Evolutionary conservation across 805 yeast genomes (phyloP), one percentile per base, ranked within the genome.

Genomic region (Pichia californica): DNA sequence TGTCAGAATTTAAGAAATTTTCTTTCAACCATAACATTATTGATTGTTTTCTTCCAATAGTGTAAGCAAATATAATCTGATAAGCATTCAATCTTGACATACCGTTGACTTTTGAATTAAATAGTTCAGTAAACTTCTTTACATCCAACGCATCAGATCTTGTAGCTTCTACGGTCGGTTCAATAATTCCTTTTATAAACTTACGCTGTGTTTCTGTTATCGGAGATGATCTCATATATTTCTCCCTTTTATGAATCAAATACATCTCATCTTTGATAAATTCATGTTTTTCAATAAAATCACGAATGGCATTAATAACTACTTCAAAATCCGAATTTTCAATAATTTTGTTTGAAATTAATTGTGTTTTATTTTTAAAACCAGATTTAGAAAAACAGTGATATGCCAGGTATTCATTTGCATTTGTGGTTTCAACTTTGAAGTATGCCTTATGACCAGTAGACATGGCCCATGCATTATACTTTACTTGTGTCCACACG

Each of bases 41-140:
- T 4, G 61, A 47, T 31, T 53, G 47, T 2, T 52, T 47, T 8
- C 63, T 57, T 1, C 63, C 55, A 9, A 60, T 53, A 1, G 61
- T 55, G 40, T 53, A 61, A 1, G 55, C 63, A 43, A 58, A 63
- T 7, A 63, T 63, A 41, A 63, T 37, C 21, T 55, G 47, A 11
- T 60, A 52, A 3, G 67, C 69, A 7, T 44, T 49, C 13, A 48
- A 39, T 36, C 54, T 61, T 7, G 56, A 46, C 43, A 62, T 30
- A 4, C 29, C 19, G 2, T 27, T 15, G 7, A 63, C 32, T 31
- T 48, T 49, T 7, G 38, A 25, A 6, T 50, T 43, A 14, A 61
- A 46, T 5, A 41, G 38, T 3, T 18, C 18, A 4, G 28, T 31
- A 39, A 61, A 60, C 19, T 40, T 48, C 1, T 31, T 47, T 14